Evolutionary conservation across 2,329 filamentous ascomycete species (phyloP).

Genomic region (Xenoacremonium recifei): DNA sequence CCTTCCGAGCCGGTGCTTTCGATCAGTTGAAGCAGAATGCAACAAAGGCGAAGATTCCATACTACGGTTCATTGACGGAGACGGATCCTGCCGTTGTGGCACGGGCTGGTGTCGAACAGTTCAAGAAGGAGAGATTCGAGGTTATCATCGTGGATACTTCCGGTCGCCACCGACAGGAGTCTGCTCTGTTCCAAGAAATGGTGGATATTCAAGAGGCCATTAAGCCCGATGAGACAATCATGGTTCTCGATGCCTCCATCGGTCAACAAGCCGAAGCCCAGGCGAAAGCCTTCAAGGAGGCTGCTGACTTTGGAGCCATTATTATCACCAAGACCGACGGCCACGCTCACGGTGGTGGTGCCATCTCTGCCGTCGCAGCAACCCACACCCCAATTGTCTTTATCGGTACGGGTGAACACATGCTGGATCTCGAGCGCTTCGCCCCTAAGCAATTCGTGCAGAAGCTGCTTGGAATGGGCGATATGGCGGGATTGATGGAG

Average conservation of each 20-base stretch:
- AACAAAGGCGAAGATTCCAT: constrained; percentile 97
- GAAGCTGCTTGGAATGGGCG: constrained; percentile 94
- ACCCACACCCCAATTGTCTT: constrained; percentile 97
- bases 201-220: constrained; percentile 91
- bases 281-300: constrained; percentile 94
- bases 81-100: constrained; percentile 94
- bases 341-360: constrained; percentile 91
- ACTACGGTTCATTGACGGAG: constrained; percentile 95
- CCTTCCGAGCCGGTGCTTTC: constrained; percentile 96
- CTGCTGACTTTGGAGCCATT: constrained; percentile 94
- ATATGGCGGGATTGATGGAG: constrained; percentile 92
- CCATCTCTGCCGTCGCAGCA: constrained; percentile 94
- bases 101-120: constrained; percentile 94
- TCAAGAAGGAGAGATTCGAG: constrained; percentile 98
- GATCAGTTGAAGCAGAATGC: constrained; percentile 99
- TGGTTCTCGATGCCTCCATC: constrained; percentile 95
- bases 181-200: constrained; percentile 96
- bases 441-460: constrained; percentile 90
- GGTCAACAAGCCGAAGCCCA: constrained; percentile 95
- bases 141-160: constrained; percentile 98
- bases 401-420: constrained; percentile 95
- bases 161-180: constrained; percentile 90
- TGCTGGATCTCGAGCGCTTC: constrained; percentile 92
- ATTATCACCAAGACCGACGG: constrained; percentile 99
- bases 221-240: constrained; percentile 88